A percentile compares a stretch with the other conserved stretches of the same genome.
Conservation (phyloP, 768 basidiomycete species). For the Pisolithus microcarpus region DNA sequence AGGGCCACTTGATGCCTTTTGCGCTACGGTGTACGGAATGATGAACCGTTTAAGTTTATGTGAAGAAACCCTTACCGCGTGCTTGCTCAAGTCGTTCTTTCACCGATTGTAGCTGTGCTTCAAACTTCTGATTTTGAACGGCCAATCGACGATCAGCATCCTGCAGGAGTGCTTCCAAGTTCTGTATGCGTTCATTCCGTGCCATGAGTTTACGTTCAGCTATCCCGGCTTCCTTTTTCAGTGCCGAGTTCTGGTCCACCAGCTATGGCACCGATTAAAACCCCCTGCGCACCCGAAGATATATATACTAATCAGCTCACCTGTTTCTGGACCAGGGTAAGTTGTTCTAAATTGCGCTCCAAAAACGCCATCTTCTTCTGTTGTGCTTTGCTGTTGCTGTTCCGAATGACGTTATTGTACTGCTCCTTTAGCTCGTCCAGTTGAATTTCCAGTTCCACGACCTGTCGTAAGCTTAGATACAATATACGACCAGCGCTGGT, state of each 20-base stretch:
- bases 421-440: slow-evolving; percentile 98
- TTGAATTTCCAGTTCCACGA: slow-evolving; percentile 98
- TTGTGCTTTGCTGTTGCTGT: slow-evolving; percentile 97
- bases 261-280: slow-evolving; percentile 47
- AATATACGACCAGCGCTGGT: slow-evolving; percentile 8
- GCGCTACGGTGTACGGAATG: slow-evolving; percentile 43
- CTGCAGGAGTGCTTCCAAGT: slow-evolving; percentile 85
- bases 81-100: slow-evolving; percentile 90
- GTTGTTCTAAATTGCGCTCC: slow-evolving; percentile 91
- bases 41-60: slow-evolving; percentile 9
- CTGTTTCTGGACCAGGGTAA: slow-evolving; percentile 96
- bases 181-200: slow-evolving; percentile 96
- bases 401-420: slow-evolving; percentile 96
- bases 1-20: slow-evolving; percentile 66
- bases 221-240: slow-evolving; percentile 97
- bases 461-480: slow-evolving; percentile 40
- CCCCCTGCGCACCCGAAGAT: slow-evolving; percentile 3
- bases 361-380: slow-evolving; percentile 99
- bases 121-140: slow-evolving; percentile 94
- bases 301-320: slow-evolving; percentile 33
- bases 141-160: slow-evolving; percentile 90
- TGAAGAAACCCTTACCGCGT: slow-evolving; percentile 52
- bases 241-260: slow-evolving; percentile 93
- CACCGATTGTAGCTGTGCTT: slow-evolving; percentile 85
- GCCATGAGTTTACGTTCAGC: slow-evolving; percentile 95